Base-by-base conservation (phyloP, 345 rosid genomes). In the Xanthoceras sorbifolium region DNA sequence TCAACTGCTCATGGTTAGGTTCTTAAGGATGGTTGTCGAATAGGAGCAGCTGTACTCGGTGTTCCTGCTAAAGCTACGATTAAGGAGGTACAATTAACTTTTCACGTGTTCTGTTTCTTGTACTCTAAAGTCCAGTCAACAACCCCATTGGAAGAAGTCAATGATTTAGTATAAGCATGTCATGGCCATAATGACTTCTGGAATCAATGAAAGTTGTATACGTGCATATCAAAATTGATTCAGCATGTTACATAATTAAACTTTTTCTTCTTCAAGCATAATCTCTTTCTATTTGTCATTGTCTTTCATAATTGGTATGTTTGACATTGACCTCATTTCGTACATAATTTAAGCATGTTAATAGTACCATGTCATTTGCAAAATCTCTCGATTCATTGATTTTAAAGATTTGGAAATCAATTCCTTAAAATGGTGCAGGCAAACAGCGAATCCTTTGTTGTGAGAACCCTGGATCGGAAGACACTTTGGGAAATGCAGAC, bases 401-500 rank as follows among this genome's bases (percentile, higher is more conserved):
- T 60, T 50, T 60, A 17, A 50, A 4, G 23, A 31, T 48, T 31
- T 18, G 23, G 40, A 70, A 32, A 42, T 66, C 15, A 31, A 18
- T 82, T 42, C 20, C 50, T 74, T 76, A 23, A 28, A 62, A 23
- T 67, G 11, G 6, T 67, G 18, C 90, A 95, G 99, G 98, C 91
- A 63, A 89, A 87, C 69, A 76, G 86, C 38, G 88, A 92, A 66
- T 90, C 94, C 15, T 91, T 91, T 63, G 98, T 95, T 44, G 97
- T 87, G 63, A 90, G 80, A 86, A 95, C 99, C 64, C 89, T 95
- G 29, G 96, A 95, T 78, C 87, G 97, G 26, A 95, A 88, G 81
- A 95, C 91, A 15, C 94, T 93, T 64, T 93, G 99, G 99, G 98
- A 95, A 81, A 95, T 95, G 97, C 98, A 95, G 79, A 93, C 99